Conservation (phyloP, 176 grass and related monocot genomes). For the barley (Hordeum vulgare) region MorexV3_pseudomolecules_assembly NC_058521.1:390229552-390230051, state of each 20-base stretch:
- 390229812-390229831: conserved; percentile 49
- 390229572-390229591: conserved; percentile 23
- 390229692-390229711: conserved; percentile 92
- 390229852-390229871: conserved; percentile 72
- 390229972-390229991: conserved; percentile 96
- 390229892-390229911: conserved; percentile 24
- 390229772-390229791: conserved; percentile 51
- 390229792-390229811: conserved; percentile 58
- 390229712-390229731: conserved; percentile 67
- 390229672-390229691: conserved; percentile 72
- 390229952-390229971: conserved; percentile 85
- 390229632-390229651: conserved; percentile 59
- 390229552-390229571: neutral
- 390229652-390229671: conserved; percentile 88
- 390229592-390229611: conserved; percentile 38
- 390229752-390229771: conserved; percentile 71
- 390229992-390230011: neutral
- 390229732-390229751: conserved; percentile 73
- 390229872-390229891: neutral
- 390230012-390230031: conserved; percentile 1
- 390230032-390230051: conserved; percentile 22
- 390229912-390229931: neutral
- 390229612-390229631: conserved; percentile 68
- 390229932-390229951: conserved; percentile 77
- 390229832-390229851: conserved; percentile 48